phyloP scores from a whole-genome alignment of 331 rosid species.

The Rosa hybrid region DNA sequence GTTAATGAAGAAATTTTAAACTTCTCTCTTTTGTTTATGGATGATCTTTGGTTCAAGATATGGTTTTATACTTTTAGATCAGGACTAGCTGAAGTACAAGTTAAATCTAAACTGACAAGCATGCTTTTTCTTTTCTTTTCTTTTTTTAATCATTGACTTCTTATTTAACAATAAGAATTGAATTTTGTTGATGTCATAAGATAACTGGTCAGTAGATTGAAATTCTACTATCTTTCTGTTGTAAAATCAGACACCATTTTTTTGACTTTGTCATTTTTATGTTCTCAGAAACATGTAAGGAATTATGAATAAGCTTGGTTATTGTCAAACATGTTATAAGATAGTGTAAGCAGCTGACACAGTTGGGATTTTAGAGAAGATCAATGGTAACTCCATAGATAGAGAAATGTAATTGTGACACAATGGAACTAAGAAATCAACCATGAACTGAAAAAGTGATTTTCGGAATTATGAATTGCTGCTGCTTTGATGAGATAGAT shows the following conservation, averaged over 20 bases:
- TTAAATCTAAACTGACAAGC: background rate
- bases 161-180: background rate
- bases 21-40: background rate
- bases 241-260: background rate
- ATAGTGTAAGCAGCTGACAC: background rate
- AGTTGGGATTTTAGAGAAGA: background rate
- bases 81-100: background rate
- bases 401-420: background rate
- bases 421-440: background rate
- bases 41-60: background rate
- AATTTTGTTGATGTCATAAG: background rate
- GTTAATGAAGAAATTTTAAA: background rate
- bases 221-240: background rate
- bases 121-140: background rate
- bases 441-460: slow-evolving; percentile 6
- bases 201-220: background rate
- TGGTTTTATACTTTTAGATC: slow-evolving; percentile 9
- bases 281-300: background rate
- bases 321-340: background rate
- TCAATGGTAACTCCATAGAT: background rate
- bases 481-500: background rate
- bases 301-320: background rate
- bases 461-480: background rate
- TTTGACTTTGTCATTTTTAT: background rate
- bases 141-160: background rate